These are phyloP conservation scores for Cerioporus squamosus DNA, from an alignment of 1,284 basidiomycete genomes.

Conservation along the genomic window DNA sequence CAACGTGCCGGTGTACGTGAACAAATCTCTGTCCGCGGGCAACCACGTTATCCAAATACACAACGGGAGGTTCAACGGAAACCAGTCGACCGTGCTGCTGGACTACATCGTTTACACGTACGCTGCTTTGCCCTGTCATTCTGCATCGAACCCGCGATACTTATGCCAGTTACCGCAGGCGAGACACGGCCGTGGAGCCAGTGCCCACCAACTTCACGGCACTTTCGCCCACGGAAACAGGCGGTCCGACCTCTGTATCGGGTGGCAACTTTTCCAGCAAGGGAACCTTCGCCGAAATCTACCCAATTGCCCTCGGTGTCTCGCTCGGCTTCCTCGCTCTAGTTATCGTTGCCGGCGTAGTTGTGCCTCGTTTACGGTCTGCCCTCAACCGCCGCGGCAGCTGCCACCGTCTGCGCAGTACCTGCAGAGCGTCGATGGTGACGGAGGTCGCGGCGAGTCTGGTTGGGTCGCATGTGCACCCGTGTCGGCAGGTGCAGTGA, in stretches of 20 bases:
- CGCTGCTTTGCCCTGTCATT: constrained; percentile 3
- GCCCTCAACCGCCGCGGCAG: neutral
- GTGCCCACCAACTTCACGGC: neutral
- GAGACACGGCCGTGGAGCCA: neutral
- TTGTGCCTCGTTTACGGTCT: neutral
- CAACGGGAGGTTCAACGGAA: constrained; percentile 17
- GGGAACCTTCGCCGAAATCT: neutral
- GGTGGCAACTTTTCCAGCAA: too few relatives aligned
- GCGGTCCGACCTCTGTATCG: too few relatives aligned
- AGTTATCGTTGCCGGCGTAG: neutral
- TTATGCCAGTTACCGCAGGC: neutral
- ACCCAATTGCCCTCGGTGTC: neutral
- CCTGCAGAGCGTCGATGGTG: neutral
- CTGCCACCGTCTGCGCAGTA: neutral
- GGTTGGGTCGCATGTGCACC: too few relatives aligned
- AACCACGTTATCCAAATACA: constrained; percentile 23
- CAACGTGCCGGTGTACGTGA: constrained; percentile 35
- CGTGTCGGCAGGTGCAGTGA: too few relatives aligned
- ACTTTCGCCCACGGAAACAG: neutral
- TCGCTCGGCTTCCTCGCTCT: neutral
- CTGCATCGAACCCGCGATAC: neutral
- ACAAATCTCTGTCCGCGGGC: constrained; percentile 20
- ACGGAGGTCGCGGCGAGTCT: too few relatives aligned
- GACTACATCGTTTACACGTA: constrained; percentile 31
- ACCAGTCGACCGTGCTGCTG: constrained; percentile 24